Evolutionary conservation across 2,329 filamentous ascomycete genomes (phyloP), one percentile per base, ranked within the genome.

Genomic region (Tolypocladium sp.): DNA sequence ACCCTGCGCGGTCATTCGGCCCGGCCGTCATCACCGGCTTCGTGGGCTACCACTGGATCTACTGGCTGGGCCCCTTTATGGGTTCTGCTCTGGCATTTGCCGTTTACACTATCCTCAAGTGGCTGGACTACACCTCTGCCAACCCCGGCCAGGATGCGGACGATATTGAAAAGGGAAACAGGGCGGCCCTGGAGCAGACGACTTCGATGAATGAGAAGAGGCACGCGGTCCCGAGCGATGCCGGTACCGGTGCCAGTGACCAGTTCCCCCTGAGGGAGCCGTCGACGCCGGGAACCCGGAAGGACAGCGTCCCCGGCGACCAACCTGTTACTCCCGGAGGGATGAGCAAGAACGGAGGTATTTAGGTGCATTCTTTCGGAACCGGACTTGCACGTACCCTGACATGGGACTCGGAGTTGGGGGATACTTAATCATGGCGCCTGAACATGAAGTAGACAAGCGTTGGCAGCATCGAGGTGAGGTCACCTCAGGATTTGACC

Each of bases 41-140:
- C 64, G 69, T 71, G 1, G 64, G 66, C 20, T 79, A 82, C 66
- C 76, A 80, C 58, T 82, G 79, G 79, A 81, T 82, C 64, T 82
- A 81, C 70, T 82, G 79, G 76, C 63, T 84, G 13, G 82, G 81
- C 0, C 82, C 82, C 1, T 68, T 77, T 12, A 69, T 82, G 56
- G 82, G 82, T 0, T 65, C 77, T 0, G 56, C 79, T 7, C 66
- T 84, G 17, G 80, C 82, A 1, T 77, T 72, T n/a, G 71, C 61
- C 9, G 73, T 82, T 25, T 85, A 82, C 70, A 75, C 74, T 60
- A 62, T 80, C 3, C 70, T 85, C 58, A 82, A 81, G 66, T 67
- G 71, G 37, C 71, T 84, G 38, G 76, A 83, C 58, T 84, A 83
- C 66, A 71, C 78, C 63, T 78, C 73, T 15, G 75, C 74, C 59